Evolutionary conservation across 2,329 filamentous ascomycete species (phyloP).

Genomic region (Celoporthe dispersa): DNA sequence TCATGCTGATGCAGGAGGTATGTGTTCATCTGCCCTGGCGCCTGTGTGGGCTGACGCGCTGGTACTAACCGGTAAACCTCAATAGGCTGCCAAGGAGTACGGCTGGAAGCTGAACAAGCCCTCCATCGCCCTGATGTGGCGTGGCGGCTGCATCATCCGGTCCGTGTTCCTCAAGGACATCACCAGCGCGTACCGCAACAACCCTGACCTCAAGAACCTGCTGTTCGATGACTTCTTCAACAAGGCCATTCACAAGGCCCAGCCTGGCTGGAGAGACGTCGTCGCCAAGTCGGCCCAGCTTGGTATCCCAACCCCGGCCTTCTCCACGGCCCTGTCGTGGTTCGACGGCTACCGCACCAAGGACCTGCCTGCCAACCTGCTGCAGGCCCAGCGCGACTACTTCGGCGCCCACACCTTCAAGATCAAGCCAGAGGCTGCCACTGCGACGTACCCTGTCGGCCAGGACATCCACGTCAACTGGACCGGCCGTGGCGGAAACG

Average conservation of each 20-base stretch:
- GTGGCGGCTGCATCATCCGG: constrained; percentile 99
- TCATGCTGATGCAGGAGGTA: constrained; percentile 99
- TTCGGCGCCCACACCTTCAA: constrained; percentile 93
- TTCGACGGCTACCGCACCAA: constrained; percentile 98
- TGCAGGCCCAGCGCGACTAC: constrained; percentile 99
- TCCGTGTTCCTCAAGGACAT: constrained; percentile 99
- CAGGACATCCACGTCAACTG: constrained; percentile 99
- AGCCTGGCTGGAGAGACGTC: constrained; percentile 89
- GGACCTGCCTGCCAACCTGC: constrained; percentile 95
- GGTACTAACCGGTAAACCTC: constrained; percentile 34
- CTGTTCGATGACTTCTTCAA: constrained; percentile 99
- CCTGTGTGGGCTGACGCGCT: too few species aligned
- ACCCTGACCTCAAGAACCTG: constrained; percentile 96
- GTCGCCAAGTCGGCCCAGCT: constrained; percentile 90
- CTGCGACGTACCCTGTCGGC: constrained; percentile 78
- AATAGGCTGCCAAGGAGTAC: constrained; percentile 90
- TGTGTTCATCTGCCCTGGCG: constrained; percentile 39
- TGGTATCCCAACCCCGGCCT: constrained; percentile 94
- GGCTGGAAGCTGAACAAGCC: constrained; percentile 99
- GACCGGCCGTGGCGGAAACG: constrained; percentile 96
- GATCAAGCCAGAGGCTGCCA: constrained; percentile 81
- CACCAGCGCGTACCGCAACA: constrained; percentile 91
- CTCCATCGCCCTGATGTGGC: constrained; percentile 99
- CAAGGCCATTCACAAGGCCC: constrained; percentile 96
- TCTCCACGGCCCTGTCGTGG: constrained; percentile 96